Evolutionary conservation across 495 filamentous ascomycete genomes (phyloP).

Genomic region (Neurospora sp.): DNA sequence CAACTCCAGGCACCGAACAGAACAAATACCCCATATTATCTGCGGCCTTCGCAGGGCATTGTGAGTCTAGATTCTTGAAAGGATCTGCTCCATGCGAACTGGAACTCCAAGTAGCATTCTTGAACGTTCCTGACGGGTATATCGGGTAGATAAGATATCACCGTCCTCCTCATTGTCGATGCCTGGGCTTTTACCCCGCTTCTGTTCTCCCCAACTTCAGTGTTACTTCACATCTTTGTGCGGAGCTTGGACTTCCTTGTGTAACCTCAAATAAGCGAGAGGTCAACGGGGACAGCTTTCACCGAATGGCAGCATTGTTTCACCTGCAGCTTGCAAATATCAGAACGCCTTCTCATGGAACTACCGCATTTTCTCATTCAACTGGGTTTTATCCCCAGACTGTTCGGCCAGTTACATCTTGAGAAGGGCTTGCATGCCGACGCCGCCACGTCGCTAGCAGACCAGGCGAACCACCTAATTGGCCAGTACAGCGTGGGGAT

Average conservation of each 20-base stretch:
- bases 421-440: too few species aligned
- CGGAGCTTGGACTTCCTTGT: background rate
- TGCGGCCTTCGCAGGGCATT: background rate
- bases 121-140: background rate
- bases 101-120: background rate
- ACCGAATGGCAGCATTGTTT: background rate
- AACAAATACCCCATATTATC: background rate
- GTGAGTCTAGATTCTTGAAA: background rate
- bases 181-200: background rate
- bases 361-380: too few species aligned
- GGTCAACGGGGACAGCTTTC: background rate
- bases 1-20: background rate
- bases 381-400: too few species aligned
- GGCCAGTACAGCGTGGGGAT: too few species aligned
- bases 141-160: background rate
- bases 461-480: too few species aligned
- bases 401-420: too few species aligned
- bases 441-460: too few species aligned
- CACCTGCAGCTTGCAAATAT: background rate
- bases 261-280: background rate
- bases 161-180: background rate
- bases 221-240: background rate
- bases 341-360: background rate
- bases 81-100: background rate
- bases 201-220: background rate